Evolutionary conservation across 352 stramenopile genomes (phyloP).

Genomic region (Phytophthora crassamura): DNA sequence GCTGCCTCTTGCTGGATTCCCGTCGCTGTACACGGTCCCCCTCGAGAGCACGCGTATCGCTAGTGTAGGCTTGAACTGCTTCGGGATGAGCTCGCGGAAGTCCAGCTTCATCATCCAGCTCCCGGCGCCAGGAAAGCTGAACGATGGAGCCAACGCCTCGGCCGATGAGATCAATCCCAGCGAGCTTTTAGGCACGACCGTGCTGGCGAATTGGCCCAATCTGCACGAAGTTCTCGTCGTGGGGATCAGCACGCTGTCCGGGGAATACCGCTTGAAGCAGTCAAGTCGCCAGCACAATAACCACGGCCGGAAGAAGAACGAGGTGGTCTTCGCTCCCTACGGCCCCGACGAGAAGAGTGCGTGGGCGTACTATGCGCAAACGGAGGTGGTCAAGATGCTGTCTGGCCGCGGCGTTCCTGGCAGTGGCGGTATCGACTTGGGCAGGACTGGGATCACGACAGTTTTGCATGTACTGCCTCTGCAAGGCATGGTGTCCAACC

Average conservation of each 20-base stretch:
- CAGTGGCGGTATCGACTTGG: constrained; percentile 94
- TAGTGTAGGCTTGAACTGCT: constrained; percentile 93
- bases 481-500: constrained; percentile 95
- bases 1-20: constrained; percentile 79
- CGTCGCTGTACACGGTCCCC: constrained; percentile 71
- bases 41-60: constrained; percentile 65
- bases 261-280: constrained; percentile 62
- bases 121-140: constrained; percentile 32
- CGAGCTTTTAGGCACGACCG: constrained; percentile 62
- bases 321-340: constrained; percentile 55
- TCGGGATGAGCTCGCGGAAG: constrained; percentile 91
- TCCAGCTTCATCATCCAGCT: constrained; percentile 78
- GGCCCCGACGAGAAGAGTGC: constrained; percentile 62
- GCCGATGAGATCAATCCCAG: constrained; percentile 42
- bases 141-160: constrained; percentile 24
- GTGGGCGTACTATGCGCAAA: constrained; percentile 72
- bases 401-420: constrained; percentile 80
- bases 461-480: constrained; percentile 89
- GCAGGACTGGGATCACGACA: constrained; percentile 71
- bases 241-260: constrained; percentile 69
- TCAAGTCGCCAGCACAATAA: constrained; percentile 29
- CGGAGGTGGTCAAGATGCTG: constrained; percentile 76
- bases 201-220: constrained; percentile 99
- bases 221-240: constrained; percentile 96
- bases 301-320: constrained; percentile 19